Base-by-base conservation (phyloP, 345 rosid genomes). In the Geranium brycei region DNA sequence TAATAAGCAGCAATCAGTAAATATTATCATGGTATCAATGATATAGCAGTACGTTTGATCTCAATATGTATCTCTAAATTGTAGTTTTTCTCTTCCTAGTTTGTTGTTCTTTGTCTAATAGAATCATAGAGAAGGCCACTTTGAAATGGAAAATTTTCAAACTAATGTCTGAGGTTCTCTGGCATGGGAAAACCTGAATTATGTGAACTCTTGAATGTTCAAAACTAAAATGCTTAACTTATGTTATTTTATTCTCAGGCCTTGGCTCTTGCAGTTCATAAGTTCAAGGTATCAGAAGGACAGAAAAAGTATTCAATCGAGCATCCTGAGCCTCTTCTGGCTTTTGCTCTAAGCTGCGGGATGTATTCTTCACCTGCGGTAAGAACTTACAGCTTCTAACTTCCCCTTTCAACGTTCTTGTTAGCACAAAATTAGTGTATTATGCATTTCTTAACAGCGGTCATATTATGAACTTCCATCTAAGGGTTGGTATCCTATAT, bases 321-420 rank as follows among this genome's bases (percentile, higher is more conserved):
- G 67, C 28, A 66, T 63, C 65, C 80, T 55, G 91, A 91, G 68
- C 89, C 95, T 57, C 86, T 85, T 30, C 76, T 85, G 31, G 82
- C 89, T 40, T 89, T 91, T 61, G 91, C 96, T 65, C 91, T 89
- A 65, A 89, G 92, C 77, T 82, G 82, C 0, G 96, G 98, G 74
- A 87, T 85, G 86, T 82, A 87, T 80, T 89, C 96, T 31, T 91
- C 95, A 7, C 96, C 98, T 17, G 95, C 85, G 64, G 96, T 91
- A 85, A 78, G 73, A 35, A 30, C 30, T 76, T 57, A 17, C 53
- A 17, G 13, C 56, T 41, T 23, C 16, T 40, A 35, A 18, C 65
- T 18, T 41, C 57, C 14, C 53, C 15, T 31, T 51, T 57, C 23
- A 55, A 32, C 14, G 59, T 55, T 32, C 10, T 3, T 64, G 28